These are phyloP conservation scores for Astrephomene gubernaculifera DNA, from an alignment of 139 green algal genomes.

Conservation along the genomic window DNA sequence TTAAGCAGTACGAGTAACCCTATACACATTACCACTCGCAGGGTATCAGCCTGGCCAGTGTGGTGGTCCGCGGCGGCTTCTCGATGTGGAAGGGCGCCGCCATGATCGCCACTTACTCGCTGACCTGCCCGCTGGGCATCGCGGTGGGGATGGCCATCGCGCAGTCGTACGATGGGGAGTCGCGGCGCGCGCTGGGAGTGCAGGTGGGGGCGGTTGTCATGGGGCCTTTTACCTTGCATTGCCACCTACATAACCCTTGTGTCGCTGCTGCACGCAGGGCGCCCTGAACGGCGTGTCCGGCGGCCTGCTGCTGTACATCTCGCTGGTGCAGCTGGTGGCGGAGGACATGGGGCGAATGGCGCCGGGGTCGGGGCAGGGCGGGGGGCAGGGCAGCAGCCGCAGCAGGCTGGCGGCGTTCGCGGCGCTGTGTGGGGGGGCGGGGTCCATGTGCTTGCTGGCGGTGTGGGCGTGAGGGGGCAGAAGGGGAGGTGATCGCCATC, in stretches of 20 bases:
- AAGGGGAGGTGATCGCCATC: too few relatives aligned
- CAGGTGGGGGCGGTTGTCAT: too few relatives aligned
- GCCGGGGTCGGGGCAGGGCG: not conserved
- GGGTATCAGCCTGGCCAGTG: constrained; percentile 1
- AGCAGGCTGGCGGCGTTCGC: too few relatives aligned
- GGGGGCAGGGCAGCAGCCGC: not conserved
- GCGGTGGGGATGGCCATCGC: constrained; percentile 28
- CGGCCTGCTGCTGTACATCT: constrained; percentile 47
- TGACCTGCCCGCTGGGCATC: constrained; percentile 37
- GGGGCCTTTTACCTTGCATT: too few relatives aligned
- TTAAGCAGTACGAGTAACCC: too few relatives aligned
- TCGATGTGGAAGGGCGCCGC: not conserved
- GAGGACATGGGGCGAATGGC: not conserved
- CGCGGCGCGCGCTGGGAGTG: not conserved
- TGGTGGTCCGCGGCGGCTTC: constrained; percentile 14
- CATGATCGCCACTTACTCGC: constrained; percentile 1
- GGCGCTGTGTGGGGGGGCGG: not conserved
- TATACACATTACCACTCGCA: too few relatives aligned
- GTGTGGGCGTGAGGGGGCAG: not conserved
- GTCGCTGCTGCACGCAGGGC: too few relatives aligned
- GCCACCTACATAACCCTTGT: too few relatives aligned
- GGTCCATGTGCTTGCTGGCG: not conserved
- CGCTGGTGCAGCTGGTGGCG: not conserved
- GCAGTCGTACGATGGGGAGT: constrained; percentile 3
- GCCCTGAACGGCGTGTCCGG: constrained; percentile 33